A percentile compares a stretch with the other conserved stretches of the same genome.
Evolutionary conservation across 2,329 filamentous ascomycete species (phyloP).

Genomic region (Fusarium lyarnte): DNA sequence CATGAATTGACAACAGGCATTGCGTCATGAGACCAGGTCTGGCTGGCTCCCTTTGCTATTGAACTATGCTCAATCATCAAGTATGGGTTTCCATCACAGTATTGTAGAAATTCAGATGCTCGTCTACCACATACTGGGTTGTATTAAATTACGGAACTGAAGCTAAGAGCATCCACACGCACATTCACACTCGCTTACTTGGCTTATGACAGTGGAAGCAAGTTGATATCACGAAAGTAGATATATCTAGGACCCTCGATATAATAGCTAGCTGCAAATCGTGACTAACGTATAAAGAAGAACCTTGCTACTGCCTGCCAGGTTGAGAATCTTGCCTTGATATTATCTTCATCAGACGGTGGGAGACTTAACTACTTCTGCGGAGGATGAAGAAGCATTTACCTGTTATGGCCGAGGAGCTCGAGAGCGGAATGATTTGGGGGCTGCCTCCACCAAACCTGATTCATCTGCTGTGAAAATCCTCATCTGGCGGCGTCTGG

Average conservation of each 20-base stretch:
- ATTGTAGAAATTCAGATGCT: not conserved
- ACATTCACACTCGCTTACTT: not conserved
- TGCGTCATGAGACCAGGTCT: constrained; percentile 32
- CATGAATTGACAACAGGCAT: constrained; percentile 23
- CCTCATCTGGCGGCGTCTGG: not conserved
- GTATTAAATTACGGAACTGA: not conserved
- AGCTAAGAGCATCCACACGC: not conserved
- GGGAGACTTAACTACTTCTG: not conserved
- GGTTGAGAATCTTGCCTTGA: not conserved
- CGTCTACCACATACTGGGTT: constrained; percentile 11
- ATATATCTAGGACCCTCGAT: not conserved
- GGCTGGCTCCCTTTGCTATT: not conserved
- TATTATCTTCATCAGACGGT: not conserved
- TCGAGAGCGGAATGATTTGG: not conserved
- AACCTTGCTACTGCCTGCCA: not conserved
- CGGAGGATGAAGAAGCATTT: not conserved
- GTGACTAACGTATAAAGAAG: not conserved
- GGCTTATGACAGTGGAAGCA: constrained; percentile 5
- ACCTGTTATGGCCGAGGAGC: not conserved
- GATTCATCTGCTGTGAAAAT: not conserved
- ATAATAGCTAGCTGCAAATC: not conserved
- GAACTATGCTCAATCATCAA: not conserved
- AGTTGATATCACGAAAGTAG: not conserved
- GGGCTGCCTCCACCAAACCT: not conserved
- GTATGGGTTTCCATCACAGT: not conserved